These are phyloP conservation scores for Sclerotinia nivalis DNA, from an alignment of 2,329 filamentous ascomycete genomes.

Conservation along the genomic window DNA sequence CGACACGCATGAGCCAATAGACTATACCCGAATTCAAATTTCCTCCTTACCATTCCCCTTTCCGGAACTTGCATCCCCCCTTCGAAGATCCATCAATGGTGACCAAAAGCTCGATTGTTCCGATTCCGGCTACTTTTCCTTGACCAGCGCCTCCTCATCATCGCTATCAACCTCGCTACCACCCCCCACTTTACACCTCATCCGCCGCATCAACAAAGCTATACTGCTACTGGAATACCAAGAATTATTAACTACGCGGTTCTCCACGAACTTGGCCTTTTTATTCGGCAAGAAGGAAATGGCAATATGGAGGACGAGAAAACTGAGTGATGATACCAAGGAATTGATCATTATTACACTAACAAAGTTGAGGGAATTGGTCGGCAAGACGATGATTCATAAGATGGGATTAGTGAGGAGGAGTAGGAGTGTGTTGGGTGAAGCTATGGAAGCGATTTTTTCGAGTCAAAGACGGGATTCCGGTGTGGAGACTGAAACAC, in stretches of 20 bases:
- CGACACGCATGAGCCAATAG: constrained; percentile 17
- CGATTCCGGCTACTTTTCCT: constrained; percentile 20
- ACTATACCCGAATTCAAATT: constrained; percentile 20
- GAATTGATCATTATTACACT: constrained; percentile 19
- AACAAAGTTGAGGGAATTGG: constrained; percentile 23
- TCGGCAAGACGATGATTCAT: constrained; percentile 22
- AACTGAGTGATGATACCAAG: constrained; percentile 20
- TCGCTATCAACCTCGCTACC: constrained; percentile 1
- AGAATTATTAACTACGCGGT: constrained; percentile 18
- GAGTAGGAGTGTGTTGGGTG: constrained; percentile 15
- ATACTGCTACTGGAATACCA: constrained; percentile 18
- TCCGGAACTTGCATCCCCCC: constrained; percentile 8
- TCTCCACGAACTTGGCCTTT: constrained; percentile 20
- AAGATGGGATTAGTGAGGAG: constrained; percentile 20
- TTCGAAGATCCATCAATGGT: constrained; percentile 6
- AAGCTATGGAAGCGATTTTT: constrained; percentile 14
- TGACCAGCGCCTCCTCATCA: background rate
- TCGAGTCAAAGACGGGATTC: constrained; percentile 15
- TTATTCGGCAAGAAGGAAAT: constrained; percentile 23
- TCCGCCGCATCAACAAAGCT: constrained; percentile 15
- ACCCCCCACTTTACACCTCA: constrained; percentile 7
- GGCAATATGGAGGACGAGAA: constrained; percentile 18
- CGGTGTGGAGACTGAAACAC: background rate
- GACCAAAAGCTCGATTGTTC: constrained; percentile 14
- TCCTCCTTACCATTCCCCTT: constrained; percentile 2